Base-by-base conservation (phyloP, 1,284 basidiomycete species). In the Trichosporon asahii region DNA sequence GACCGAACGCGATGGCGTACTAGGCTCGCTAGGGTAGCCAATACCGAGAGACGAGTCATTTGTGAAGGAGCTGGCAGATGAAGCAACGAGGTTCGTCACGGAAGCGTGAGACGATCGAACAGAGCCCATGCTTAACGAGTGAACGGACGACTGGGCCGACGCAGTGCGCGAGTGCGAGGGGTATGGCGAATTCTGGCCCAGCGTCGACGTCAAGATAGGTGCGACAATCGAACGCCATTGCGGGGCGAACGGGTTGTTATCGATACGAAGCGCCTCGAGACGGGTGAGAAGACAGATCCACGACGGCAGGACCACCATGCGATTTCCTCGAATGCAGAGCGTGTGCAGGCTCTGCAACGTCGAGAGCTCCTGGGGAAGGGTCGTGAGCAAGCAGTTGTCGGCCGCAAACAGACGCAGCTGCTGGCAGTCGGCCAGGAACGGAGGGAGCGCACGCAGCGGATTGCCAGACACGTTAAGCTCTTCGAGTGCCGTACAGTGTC, bases 391-490 rank as follows among this genome's bases (percentile, higher is more conserved):
- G 73, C 93, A 96, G 2, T 89, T 88, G 84, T 99, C 96, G 31
- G 93, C 92, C 66, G 94, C 91, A 76, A 99, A 86, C 71, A 98
- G 90, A 55, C 92, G 90, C 66, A 99, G 88, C 72, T 89, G 89
- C 6, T 85, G 84, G 29, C 98, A 86, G 71, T 91, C 87, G 35
- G 90, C 88, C 49, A 98, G 85, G 82, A 94, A 95, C 31, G 89
- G 85, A 9, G 95, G 95, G 31, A 98, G 86, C 21, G 89, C 89
- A 64, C 91, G 89, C 60, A 98, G 86, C 0, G 92, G 91, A 81
- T 99, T 99, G 68, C 89, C 90, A 14, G 93, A 93, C 66, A 99
- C 87, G 80, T 98, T 97, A 67, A 99, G 87, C 84, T 99, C 97
- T 80, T 98, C 95, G 49, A 99, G 88, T 74, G 86, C 87, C 69